Percentiles rank a stretch among this genome's conserved stretches.
Conservation (phyloP, 2,329 filamentous ascomycete genomes). For the Penicillium decumbens region DNA sequence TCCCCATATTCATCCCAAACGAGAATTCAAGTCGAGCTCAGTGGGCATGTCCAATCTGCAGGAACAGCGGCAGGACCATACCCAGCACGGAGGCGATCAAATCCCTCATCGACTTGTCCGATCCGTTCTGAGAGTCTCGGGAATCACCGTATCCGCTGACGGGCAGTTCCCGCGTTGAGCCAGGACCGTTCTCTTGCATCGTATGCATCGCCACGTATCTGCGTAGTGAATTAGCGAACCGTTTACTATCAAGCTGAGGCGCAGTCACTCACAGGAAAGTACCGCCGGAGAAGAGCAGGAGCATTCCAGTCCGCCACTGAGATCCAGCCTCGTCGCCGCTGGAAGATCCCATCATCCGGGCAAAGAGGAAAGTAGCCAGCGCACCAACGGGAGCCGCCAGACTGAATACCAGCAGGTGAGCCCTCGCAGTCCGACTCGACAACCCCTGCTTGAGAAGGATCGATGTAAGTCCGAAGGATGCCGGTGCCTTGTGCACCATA, state of each 20-base stretch:
- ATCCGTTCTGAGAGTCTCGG: constrained; percentile 31
- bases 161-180: constrained; percentile 30
- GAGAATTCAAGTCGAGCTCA: constrained; percentile 18
- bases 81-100: constrained; percentile 45
- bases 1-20: constrained; percentile 10
- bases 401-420: constrained; percentile 86
- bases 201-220: constrained; percentile 98
- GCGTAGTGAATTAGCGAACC: constrained; percentile 13
- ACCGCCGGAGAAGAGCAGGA: constrained; percentile 90
- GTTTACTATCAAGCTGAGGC: not conserved
- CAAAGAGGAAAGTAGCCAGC: constrained; percentile 72
- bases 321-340: constrained; percentile 54
- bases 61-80: constrained; percentile 46
- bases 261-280: constrained; percentile 74
- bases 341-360: constrained; percentile 61
- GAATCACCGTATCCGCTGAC: constrained; percentile 43
- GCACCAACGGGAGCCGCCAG: constrained; percentile 84
- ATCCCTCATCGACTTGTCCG: constrained; percentile 44
- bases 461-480: constrained; percentile 89
- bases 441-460: constrained; percentile 86
- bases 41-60: constrained; percentile 47
- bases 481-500: constrained; percentile 95
- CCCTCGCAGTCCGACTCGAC: constrained; percentile 76
- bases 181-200: constrained; percentile 69
- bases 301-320: constrained; percentile 85